A percentile compares a stretch with the other conserved stretches of the same genome.
phyloP scores from a whole-genome alignment of 1,284 basidiomycete species.

The Pyrrhoderma lamaoense region DNA sequence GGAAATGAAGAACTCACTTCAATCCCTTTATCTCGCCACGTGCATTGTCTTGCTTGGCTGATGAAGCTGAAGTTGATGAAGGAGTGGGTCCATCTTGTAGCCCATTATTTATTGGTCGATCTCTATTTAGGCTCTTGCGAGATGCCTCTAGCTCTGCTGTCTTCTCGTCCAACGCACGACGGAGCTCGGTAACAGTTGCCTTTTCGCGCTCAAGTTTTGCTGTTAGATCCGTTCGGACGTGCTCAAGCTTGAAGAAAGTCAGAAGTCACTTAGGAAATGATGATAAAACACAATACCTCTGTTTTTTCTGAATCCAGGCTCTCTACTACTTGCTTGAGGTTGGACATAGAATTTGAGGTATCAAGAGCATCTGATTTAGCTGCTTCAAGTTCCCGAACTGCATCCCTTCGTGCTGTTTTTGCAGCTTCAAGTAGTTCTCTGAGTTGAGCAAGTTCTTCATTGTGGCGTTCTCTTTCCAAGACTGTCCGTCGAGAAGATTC shows the following conservation, averaged over 20 bases:
- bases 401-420: slow-evolving; percentile 20
- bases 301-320: slow-evolving; percentile 30
- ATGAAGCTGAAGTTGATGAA: slow-evolving; percentile 32
- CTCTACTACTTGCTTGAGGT: slow-evolving; percentile 23
- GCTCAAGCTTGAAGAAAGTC: slow-evolving; percentile 26
- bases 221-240: slow-evolving; percentile 23
- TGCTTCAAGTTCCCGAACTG: slow-evolving; percentile 19
- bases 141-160: slow-evolving; percentile 46
- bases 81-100: slow-evolving; percentile 26
- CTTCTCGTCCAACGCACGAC: slow-evolving; percentile 38
- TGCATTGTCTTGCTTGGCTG: slow-evolving; percentile 46
- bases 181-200: slow-evolving; percentile 31
- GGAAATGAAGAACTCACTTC: slow-evolving; percentile 55
- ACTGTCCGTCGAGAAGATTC: slow-evolving; percentile 6
- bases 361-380: slow-evolving; percentile 20
- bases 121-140: slow-evolving; percentile 52
- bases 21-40: slow-evolving; percentile 68
- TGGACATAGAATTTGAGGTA: slow-evolving; percentile 19
- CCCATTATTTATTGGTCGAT: slow-evolving; percentile 39
- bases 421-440: slow-evolving; percentile 40
- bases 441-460: slow-evolving; percentile 47
- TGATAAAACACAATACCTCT: slow-evolving; percentile 26
- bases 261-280: background rate
- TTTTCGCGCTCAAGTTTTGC: slow-evolving; percentile 34
- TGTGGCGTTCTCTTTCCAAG: slow-evolving; percentile 28